Evolutionary conservation across 352 stramenopile genomes (phyloP), one percentile per base, ranked within the genome.

Genomic region (Globisporangium middletonii): DNA sequence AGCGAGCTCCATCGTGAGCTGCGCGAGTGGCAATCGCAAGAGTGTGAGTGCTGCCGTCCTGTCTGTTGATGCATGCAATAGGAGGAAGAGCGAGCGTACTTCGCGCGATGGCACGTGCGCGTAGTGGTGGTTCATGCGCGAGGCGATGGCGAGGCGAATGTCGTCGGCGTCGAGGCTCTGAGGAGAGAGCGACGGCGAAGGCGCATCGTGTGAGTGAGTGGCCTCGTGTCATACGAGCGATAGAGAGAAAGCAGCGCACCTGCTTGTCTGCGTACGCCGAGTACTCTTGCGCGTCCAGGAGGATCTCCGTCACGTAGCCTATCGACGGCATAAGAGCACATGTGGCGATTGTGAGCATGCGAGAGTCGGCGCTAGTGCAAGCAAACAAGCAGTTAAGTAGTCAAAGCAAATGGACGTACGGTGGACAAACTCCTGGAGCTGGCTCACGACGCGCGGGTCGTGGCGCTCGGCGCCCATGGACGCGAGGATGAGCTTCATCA

Each of bases 1-100:
- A 2, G 85, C 85, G 43, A 94, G 58, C 64, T 94, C 85, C 81
- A 94, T 92, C 69, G 88, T 89, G 37, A 94, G 53, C 83, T 94
- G 53, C 13, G 27, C 33, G 3, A 1, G 38, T 45, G 12, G 43
- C 43, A 47, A 11, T 26, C 3, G 4, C 13, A 47, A 19, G 42
- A 5, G 42, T 23, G 42, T 19, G 18, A 47, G 18, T 38, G 48
- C 26, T 12, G 19, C 28, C 7, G n/a, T 27, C 4, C 44, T 16
- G 8, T 30, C n/a, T 35, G 3, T 8, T 8, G 30, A 35, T 35
- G 30, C 7, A 35, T 35, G 30, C 30, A 35, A 35, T 35, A 9
- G 7, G 30, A 35, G 44, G 3, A 23, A 23, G 23, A 23, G 23
- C 13, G 2, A 42, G 50, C 47, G 43, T 50, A 91, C 84, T 68